A percentile compares a stretch with the other conserved stretches of the same genome.
These are phyloP conservation scores for Neonectria punicea DNA, from an alignment of 2,329 filamentous ascomycete species.

Conservation along the genomic window DNA sequence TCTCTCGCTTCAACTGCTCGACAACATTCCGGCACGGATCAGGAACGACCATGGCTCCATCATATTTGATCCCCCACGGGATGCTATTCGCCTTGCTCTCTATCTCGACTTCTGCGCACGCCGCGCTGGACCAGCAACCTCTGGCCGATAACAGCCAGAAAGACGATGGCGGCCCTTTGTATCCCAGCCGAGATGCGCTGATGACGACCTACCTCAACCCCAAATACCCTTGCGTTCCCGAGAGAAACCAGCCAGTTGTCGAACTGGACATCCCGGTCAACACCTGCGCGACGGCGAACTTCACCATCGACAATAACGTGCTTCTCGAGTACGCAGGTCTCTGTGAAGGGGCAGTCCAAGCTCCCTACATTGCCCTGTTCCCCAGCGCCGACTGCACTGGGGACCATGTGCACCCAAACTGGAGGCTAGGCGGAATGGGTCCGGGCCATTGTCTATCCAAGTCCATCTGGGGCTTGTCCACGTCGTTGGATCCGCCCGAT, in stretches of 20 bases:
- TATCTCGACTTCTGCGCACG: background rate
- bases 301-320: slow-evolving; percentile 22
- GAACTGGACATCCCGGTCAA: slow-evolving; percentile 17
- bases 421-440: slow-evolving; percentile 9
- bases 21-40: background rate
- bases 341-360: slow-evolving; percentile 2
- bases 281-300: slow-evolving; percentile 24
- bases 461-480: slow-evolving; percentile 12
- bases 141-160: background rate
- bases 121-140: slow-evolving; percentile 1
- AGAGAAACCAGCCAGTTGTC: background rate
- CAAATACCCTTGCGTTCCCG: slow-evolving; percentile 6
- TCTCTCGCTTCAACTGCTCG: background rate
- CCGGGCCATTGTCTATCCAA: slow-evolving; percentile 21
- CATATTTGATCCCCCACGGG: background rate
- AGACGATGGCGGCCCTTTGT: too few species aligned
- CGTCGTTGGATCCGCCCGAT: background rate
- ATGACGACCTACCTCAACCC: slow-evolving; percentile 10
- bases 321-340: slow-evolving; percentile 11
- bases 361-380: slow-evolving; percentile 20
- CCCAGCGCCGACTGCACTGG: slow-evolving; percentile 17
- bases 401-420: slow-evolving; percentile 3
- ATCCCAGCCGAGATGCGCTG: slow-evolving; percentile 5
- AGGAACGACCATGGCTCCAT: background rate
- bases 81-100: background rate